Evolutionary conservation across 2,329 filamentous ascomycete genomes (phyloP), one percentile per base, ranked within the genome.

Genomic region (Chrysoporthe cubensis): DNA sequence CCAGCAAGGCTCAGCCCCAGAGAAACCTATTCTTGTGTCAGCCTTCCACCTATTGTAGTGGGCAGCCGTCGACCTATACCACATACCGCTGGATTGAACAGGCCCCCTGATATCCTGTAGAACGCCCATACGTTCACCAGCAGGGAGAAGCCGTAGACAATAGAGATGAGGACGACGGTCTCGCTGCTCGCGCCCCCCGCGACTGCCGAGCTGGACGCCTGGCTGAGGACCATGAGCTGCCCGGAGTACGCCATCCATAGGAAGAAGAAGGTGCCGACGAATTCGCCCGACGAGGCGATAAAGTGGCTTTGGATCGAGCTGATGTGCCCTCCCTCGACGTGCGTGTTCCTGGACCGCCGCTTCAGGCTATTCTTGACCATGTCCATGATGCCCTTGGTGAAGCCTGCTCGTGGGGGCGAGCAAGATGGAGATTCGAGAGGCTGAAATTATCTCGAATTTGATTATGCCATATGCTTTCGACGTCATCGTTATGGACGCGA

Each of bases 1-100:
- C 84, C 84, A 16, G 82, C 80, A 1, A 87, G 76, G 44, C 80
- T 81, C 34, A 88, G 79, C 0, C 84, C 85, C 1, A 88, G 76
- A 0, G 86, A 85, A 13, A 81, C 78, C 79, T 80, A 59, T 13
- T 26, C 13, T 9, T 21, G 18, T 7, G 11, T 61, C 26, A 67
- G 50, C 43, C 2, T 32, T 34, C 16, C 44, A 48, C 2, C 18
- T 7, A 0, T 7, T 48, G 44, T n/a, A n/a, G n/a, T 40, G 18
- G 14, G 5, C 18, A 34, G 4, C 14, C n/a, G 5, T 54, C 61
- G 57, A 26, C 52, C 42, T 21, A 46, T 3, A 11, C 4, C 7
- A 64, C 61, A 26, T 73, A 80, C 79, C 34, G 75, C 77, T 21
- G 80, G 80, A 52, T 81, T 81, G 61, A 81, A 81, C n/a, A 79